Evolutionary conservation across 768 basidiomycete species (phyloP).

Genomic region (Rhodotorula kratochvilovae): DNA sequence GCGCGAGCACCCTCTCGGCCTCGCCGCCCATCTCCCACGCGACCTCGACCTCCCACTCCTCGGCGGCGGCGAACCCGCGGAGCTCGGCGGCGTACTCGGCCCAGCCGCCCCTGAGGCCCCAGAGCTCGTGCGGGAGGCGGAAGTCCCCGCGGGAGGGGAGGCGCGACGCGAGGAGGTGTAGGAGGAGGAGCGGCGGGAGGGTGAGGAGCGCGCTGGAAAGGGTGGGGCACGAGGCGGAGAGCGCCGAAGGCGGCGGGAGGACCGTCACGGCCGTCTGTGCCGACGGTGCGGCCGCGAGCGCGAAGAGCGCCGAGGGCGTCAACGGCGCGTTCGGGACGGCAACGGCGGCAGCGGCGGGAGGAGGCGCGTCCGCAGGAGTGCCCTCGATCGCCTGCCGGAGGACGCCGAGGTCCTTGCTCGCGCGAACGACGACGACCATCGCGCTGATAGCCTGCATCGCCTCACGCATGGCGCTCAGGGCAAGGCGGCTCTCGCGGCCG

Average conservation of each 20-base stretch:
- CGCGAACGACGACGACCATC: constrained; percentile 40
- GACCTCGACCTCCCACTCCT: constrained; percentile 42
- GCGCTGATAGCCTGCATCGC: constrained; percentile 41
- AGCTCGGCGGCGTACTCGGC: constrained; percentile 39
- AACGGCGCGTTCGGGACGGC: constrained; percentile 6
- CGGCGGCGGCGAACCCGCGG: constrained; percentile 41
- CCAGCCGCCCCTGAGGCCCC: constrained; percentile 37
- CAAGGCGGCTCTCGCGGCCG: constrained; percentile 21
- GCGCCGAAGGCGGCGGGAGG: background rate
- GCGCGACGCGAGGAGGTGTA: constrained; percentile 42
- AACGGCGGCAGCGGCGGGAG: background rate
- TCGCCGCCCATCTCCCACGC: constrained; percentile 41
- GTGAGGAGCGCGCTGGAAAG: constrained; percentile 37
- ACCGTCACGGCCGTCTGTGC: constrained; percentile 6
- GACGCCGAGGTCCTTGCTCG: constrained; percentile 11
- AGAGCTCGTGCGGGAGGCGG: constrained; percentile 40
- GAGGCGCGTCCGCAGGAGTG: background rate
- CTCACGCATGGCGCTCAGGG: constrained; percentile 43
- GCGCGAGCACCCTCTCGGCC: background rate
- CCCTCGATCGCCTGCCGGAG: constrained; percentile 22
- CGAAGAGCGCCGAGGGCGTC: constrained; percentile 26
- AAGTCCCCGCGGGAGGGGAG: constrained; percentile 31
- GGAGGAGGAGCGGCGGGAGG: constrained; percentile 40
- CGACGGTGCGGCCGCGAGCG: constrained; percentile 11
- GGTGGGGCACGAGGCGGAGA: constrained; percentile 34